A percentile compares a stretch with the other conserved stretches of the same genome.
These are phyloP conservation scores for Penicillium frequentans DNA, from an alignment of 2,329 filamentous ascomycete genomes.

Conservation along the genomic window DNA sequence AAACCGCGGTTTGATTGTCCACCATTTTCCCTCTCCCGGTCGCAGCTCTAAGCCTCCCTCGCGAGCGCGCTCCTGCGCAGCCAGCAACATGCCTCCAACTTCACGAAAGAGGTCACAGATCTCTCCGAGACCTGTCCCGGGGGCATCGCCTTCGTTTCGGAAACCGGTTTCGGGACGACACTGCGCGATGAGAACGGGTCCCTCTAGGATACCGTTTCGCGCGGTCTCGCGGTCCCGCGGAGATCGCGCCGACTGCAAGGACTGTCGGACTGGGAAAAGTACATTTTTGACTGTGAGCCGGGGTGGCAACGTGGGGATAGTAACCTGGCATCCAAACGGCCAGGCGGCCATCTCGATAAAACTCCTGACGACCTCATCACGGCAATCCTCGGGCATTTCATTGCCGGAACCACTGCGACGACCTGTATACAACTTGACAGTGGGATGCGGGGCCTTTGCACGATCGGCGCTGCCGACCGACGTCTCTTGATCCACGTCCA, in stretches of 20 bases:
- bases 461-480: background rate
- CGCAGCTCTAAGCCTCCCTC: conserved; percentile 52
- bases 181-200: conserved; percentile 58
- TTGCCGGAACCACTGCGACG: conserved; percentile 57
- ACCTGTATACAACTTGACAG: conserved; percentile 52
- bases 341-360: conserved; percentile 60
- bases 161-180: conserved; percentile 58
- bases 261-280: conserved; percentile 58
- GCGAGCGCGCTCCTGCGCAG: conserved; percentile 61
- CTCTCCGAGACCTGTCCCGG: conserved; percentile 36
- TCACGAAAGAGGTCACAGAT: conserved; percentile 59
- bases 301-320: conserved; percentile 48
- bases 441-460: conserved; percentile 7
- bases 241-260: conserved; percentile 53
- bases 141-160: conserved; percentile 32
- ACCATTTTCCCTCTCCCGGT: conserved; percentile 61
- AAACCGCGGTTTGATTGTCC: conserved; percentile 57
- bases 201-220: conserved; percentile 57
- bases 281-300: conserved; percentile 51
- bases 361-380: conserved; percentile 55
- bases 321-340: conserved; percentile 58
- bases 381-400: conserved; percentile 60
- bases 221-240: conserved; percentile 55
- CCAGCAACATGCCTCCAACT: conserved; percentile 55
- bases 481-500: conserved; percentile 25